Percentiles rank a stretch among this genome's conserved stretches.
phyloP scores from a whole-genome alignment of 768 basidiomycete genomes.

The Amanita pallidorosea region DNA sequence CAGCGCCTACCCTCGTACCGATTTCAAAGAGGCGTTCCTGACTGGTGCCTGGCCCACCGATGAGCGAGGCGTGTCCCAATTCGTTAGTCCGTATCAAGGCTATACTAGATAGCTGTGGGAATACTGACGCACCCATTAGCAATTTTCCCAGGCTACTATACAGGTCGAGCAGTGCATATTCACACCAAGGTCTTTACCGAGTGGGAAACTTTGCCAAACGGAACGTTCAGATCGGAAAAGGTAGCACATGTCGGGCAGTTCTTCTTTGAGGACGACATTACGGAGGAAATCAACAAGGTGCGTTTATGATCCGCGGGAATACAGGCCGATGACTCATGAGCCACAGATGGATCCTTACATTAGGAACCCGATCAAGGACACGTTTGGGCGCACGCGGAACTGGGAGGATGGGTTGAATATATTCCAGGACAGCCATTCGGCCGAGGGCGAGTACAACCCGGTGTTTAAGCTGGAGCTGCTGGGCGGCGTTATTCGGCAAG shows the following conservation, averaged over 20 bases:
- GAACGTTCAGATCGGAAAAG: slow-evolving; percentile 32
- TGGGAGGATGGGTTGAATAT: slow-evolving; percentile 43
- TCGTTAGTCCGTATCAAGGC: slow-evolving; percentile 28
- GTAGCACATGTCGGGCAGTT: slow-evolving; percentile 42
- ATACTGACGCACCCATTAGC: slow-evolving; percentile 16
- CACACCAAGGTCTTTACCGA: slow-evolving; percentile 44
- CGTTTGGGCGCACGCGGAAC: slow-evolving; percentile 38
- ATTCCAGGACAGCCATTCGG: slow-evolving; percentile 38
- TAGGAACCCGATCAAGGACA: slow-evolving; percentile 36
- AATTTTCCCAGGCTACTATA: slow-evolving; percentile 49
- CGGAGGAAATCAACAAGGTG: slow-evolving; percentile 36
- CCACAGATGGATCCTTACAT: slow-evolving; percentile 40
- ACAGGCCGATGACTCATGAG: not conserved
- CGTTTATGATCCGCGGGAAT: slow-evolving; percentile 3
- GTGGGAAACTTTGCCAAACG: slow-evolving; percentile 33
- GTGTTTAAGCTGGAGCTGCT: slow-evolving; percentile 39
- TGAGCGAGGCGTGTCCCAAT: slow-evolving; percentile 39
- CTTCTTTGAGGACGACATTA: slow-evolving; percentile 47
- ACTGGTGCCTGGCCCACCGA: slow-evolving; percentile 47
- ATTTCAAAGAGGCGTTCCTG: slow-evolving; percentile 33
- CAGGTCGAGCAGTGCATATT: slow-evolving; percentile 43
- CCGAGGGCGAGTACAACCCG: slow-evolving; percentile 40
- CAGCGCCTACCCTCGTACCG: slow-evolving; percentile 32
- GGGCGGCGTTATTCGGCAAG: slow-evolving; percentile 40
- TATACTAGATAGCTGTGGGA: not conserved